Base-by-base conservation (phyloP, 345 rosid species). In the Moricandia moricandioides region DNA sequence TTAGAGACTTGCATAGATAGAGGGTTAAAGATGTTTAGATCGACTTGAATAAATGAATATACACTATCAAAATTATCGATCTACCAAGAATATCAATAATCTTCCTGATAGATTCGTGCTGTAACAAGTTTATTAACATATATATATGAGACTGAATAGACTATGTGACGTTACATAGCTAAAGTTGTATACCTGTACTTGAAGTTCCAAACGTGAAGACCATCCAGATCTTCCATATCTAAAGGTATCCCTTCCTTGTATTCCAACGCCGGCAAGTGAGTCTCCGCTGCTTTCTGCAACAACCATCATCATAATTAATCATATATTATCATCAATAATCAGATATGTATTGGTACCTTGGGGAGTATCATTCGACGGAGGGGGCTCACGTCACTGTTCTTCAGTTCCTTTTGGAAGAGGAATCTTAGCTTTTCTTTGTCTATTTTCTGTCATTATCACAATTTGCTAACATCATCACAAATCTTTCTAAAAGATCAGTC, bases 351-450 rank as follows among this genome's bases (percentile, higher is more conserved):
- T 24, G 56, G 51, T 67, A 95, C 99, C 99, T 95, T 95, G 5
- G 99, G 99, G 62, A 95, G 98, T 60, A 95, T 72, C 92, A 92
- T 92, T 76, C 98, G 88, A 74, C 96, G 82, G 34, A 95, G 85
- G 64, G 97, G 83, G 86, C 92, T 86, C 35, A 95, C 99, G 62
- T 95, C 99, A 71, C 98, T 93, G 84, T 89, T 92, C 89, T 89
- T 92, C 67, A 95, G 89, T 60, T 90, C 93, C 86, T 95, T 92
- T 61, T 90, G 94, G 83, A 95, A 95, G 8, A 92, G 92, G 80
- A 92, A 95, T 70, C 83, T 85, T 73, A 92, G 61, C 74, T 84
- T 87, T 81, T 77, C 71, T n/a, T 86, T 83, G 82, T 95, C 94
- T 43, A 88, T 83, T 49, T 77, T 96, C 98, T 91, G 78, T 86